These are phyloP conservation scores for Pezicula neosporulosa DNA, from an alignment of 2,329 filamentous ascomycete genomes.

Conservation along the genomic window DNA sequence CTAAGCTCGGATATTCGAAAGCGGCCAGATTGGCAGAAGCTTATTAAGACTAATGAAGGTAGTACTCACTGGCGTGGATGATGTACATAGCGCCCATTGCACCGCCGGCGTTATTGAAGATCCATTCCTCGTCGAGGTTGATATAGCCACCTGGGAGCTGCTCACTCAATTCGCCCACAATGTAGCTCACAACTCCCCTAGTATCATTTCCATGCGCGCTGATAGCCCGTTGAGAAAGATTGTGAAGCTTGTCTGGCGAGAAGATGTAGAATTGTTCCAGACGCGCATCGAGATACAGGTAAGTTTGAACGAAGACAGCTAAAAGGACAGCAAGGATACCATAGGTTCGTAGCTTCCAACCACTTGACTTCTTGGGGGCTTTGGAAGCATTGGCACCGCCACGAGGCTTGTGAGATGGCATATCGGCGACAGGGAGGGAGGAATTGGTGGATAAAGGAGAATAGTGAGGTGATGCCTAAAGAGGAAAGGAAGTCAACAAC, in stretches of 20 bases:
- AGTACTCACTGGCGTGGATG: slow-evolving; percentile 71
- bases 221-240: slow-evolving; percentile 64
- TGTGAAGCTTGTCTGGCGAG: slow-evolving; percentile 62
- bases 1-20: too few species aligned
- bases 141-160: slow-evolving; percentile 48
- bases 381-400: background rate
- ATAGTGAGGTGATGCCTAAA: too few species aligned
- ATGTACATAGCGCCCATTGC: slow-evolving; percentile 93
- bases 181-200: slow-evolving; percentile 61
- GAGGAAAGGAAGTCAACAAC: too few species aligned
- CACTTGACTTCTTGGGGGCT: background rate
- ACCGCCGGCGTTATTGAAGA: slow-evolving; percentile 89
- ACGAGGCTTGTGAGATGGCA: slow-evolving; percentile 1
- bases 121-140: slow-evolving; percentile 75
- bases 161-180: slow-evolving; percentile 63
- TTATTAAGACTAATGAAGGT: background rate
- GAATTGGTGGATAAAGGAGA: too few species aligned
- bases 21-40: background rate
- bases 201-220: slow-evolving; percentile 73
- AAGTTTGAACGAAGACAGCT: slow-evolving; percentile 49
- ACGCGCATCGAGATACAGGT: slow-evolving; percentile 55
- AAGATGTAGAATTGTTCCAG: slow-evolving; percentile 68
- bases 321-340: slow-evolving; percentile 49
- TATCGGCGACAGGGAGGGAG: background rate
- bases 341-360: slow-evolving; percentile 24